Evolutionary conservation across 2,329 filamentous ascomycete species (phyloP).

Genomic region (Xylariaceae sp.): DNA sequence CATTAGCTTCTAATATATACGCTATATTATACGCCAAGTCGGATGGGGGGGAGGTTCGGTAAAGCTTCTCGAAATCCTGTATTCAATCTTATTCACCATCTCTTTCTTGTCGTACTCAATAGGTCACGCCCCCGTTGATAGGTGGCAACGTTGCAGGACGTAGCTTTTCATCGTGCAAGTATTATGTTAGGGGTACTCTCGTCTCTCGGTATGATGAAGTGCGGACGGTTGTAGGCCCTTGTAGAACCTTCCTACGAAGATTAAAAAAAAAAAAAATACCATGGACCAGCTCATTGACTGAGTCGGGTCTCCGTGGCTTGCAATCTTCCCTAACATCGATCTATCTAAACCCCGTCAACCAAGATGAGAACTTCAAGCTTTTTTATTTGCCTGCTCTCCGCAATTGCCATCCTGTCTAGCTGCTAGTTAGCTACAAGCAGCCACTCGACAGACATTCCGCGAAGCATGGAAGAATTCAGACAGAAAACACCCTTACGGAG

Average conservation of each 20-base stretch:
- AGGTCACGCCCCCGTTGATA: slow-evolving; percentile 4
- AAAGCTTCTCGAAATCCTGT: not conserved
- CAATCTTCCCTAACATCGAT: not conserved
- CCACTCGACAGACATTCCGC: slow-evolving; percentile 30
- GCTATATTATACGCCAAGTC: not conserved
- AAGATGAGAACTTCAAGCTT: slow-evolving; percentile 25
- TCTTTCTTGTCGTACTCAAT: not conserved
- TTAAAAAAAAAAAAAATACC: not conserved
- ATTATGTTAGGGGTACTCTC: not conserved
- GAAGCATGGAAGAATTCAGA: slow-evolving; percentile 35
- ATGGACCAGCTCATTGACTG: not conserved
- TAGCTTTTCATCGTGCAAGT: not conserved
- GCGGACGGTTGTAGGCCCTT: not conserved
- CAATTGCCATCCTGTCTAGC: slow-evolving; percentile 18
- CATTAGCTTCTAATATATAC: no score
- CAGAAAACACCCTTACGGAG: slow-evolving; percentile 34
- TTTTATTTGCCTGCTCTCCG: slow-evolving; percentile 19
- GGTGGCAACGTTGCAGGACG: slow-evolving; percentile 7
- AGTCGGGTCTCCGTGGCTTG: not conserved
- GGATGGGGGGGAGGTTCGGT: not conserved
- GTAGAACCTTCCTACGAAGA: not conserved
- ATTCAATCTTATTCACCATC: slow-evolving; percentile 7
- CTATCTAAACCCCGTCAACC: slow-evolving; percentile 1
- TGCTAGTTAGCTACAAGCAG: slow-evolving; percentile 23
- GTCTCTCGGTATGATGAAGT: not conserved